A percentile compares a stretch with the other conserved stretches of the same genome.
Conservation (phyloP, 2,329 filamentous ascomycete genomes). For the Colletotrichum filicis region DNA sequence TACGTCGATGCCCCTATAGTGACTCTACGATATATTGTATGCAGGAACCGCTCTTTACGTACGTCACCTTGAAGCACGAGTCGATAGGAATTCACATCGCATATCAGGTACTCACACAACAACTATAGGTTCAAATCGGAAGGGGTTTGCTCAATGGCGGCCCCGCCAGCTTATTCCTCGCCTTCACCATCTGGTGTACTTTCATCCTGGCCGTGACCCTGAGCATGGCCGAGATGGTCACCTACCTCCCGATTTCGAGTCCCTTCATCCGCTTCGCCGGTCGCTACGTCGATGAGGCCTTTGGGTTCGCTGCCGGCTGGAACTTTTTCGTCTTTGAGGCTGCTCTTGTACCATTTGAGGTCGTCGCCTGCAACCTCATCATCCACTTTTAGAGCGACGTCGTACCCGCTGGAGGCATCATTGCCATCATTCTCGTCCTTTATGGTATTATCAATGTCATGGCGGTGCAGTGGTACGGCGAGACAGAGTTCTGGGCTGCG, state of each 20-base stretch:
- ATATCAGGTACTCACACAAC: conserved; percentile 33
- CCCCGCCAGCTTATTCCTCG: conserved; percentile 67
- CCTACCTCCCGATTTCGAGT: conserved; percentile 79
- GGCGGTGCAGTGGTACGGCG: conserved; percentile 79
- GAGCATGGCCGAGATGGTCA: conserved; percentile 80
- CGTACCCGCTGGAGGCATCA: conserved; percentile 69
- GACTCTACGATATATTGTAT: too few relatives aligned
- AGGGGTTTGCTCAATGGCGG: conserved; percentile 68
- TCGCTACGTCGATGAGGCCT: conserved; percentile 79
- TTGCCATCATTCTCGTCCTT: conserved; percentile 61
- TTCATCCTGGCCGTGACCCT: conserved; percentile 70
- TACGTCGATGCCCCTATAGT: too few relatives aligned
- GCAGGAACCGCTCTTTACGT: conserved; percentile 33
- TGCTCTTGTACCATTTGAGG: conserved; percentile 73
- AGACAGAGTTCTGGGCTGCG: conserved; percentile 81
- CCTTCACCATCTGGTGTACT: conserved; percentile 70
- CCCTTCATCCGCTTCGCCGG: conserved; percentile 84
- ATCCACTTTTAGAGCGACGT: conserved; percentile 72
- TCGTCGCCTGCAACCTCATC: conserved; percentile 72
- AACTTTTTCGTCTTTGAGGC: conserved; percentile 81
- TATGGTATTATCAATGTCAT: conserved; percentile 74
- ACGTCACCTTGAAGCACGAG: not conserved
- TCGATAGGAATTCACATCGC: not conserved
- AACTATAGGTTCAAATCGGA: conserved; percentile 63
- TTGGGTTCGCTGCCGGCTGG: conserved; percentile 79